Conservation (phyloP, 140 eudicot genomes). For the Flaveria floridana region DNA sequence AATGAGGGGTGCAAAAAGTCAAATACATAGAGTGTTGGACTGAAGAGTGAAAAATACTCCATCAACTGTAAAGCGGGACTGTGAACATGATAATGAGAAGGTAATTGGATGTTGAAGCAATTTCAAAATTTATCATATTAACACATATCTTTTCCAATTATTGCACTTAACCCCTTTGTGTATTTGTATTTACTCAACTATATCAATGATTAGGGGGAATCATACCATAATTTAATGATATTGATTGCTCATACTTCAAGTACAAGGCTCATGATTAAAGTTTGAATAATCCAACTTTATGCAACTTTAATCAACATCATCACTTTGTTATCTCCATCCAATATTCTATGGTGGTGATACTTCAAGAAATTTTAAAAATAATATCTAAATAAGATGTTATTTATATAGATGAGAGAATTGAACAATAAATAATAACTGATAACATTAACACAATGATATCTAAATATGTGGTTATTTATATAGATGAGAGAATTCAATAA, state of each 20-base stretch:
- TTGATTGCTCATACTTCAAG: slow-evolving; percentile 36
- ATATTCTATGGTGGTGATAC: slow-evolving; percentile 15
- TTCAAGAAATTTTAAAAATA: neutral
- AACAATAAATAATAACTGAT: no score
- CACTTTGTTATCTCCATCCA: slow-evolving; percentile 17
- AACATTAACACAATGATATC: no score
- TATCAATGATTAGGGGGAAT: slow-evolving; percentile 22
- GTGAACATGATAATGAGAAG: slow-evolving; percentile 29
- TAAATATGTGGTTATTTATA: no score
- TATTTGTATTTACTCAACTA: slow-evolving; percentile 15
- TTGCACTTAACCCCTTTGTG: slow-evolving; percentile 17
- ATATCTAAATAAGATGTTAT: no score
- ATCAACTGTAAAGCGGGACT: slow-evolving; percentile 1
- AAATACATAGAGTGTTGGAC: slow-evolving; percentile 32
- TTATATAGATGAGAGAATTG: no score
- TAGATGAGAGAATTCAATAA: no score
- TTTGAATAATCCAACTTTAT: slow-evolving; percentile 36
- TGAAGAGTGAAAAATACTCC: slow-evolving; percentile 27
- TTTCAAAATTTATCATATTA: slow-evolving; percentile 27
- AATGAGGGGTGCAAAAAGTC: slow-evolving; percentile 29
- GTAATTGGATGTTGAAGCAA: slow-evolving; percentile 32
- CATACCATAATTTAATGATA: slow-evolving; percentile 27
- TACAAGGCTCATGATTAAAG: slow-evolving; percentile 41
- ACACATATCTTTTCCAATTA: slow-evolving; percentile 24
- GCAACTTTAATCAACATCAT: slow-evolving; percentile 38